Evolutionary conservation across 805 yeast species (phyloP).

Genomic region (Kurtzmaniella fragi): DNA sequence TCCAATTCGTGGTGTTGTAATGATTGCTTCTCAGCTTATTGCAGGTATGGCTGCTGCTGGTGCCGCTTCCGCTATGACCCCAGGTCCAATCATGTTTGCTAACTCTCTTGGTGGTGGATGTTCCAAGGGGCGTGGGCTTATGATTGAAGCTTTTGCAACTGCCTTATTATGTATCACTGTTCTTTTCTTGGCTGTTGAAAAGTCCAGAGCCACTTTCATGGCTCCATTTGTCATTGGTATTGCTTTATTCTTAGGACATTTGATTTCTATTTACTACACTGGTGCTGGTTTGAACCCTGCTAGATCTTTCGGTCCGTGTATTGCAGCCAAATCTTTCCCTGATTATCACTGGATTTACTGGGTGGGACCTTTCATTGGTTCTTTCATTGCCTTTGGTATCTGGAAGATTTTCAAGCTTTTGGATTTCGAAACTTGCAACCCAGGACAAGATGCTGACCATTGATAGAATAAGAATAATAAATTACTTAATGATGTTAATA

Average conservation of each 20-base stretch:
- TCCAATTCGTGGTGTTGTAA: slow-evolving; percentile 62
- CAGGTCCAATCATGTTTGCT: slow-evolving; percentile 69
- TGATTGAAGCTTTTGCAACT: slow-evolving; percentile 80
- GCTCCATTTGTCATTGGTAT: slow-evolving; percentile 85
- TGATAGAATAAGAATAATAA: slow-evolving; percentile 9
- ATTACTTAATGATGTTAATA: neutral
- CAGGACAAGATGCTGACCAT: slow-evolving; percentile 60
- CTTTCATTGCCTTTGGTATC: slow-evolving; percentile 59
- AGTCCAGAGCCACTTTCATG: slow-evolving; percentile 65
- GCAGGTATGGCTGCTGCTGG: slow-evolving; percentile 94
- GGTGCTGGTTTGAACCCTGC: slow-evolving; percentile 95
- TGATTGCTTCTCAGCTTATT: slow-evolving; percentile 64
- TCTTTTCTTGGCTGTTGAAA: slow-evolving; percentile 78
- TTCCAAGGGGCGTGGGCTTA: slow-evolving; percentile 70
- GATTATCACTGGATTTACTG: slow-evolving; percentile 87
- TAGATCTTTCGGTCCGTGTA: slow-evolving; percentile 78
- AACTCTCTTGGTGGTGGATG: slow-evolving; percentile 69
- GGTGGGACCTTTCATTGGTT: slow-evolving; percentile 81
- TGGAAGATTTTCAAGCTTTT: slow-evolving; percentile 63
- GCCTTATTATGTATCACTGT: slow-evolving; percentile 70
- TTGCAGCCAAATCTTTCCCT: slow-evolving; percentile 72
- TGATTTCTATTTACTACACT: slow-evolving; percentile 75
- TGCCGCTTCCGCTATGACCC: slow-evolving; percentile 80
- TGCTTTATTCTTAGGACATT: slow-evolving; percentile 75
- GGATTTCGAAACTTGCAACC: slow-evolving; percentile 65